These are phyloP conservation scores for Ilyonectria mors-panacis DNA, from an alignment of 2,329 filamentous ascomycete genomes.

Conservation along the genomic window DNA sequence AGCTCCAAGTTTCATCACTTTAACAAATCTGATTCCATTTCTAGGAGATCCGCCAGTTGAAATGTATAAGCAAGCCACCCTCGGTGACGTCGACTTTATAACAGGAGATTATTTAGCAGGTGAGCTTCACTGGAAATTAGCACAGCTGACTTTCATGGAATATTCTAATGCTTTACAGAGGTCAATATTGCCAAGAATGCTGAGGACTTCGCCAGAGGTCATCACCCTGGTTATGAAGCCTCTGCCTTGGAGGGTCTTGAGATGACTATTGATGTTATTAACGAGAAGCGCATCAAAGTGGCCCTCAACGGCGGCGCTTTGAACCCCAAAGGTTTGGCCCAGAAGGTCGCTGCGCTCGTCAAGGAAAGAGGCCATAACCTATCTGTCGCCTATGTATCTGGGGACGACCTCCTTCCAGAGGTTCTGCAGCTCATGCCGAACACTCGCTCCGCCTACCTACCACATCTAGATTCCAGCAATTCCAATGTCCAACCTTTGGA, in stretches of 20 bases:
- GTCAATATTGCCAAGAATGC: slow-evolving; percentile 47
- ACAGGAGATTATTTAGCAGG: slow-evolving; percentile 68
- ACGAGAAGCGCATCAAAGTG: slow-evolving; percentile 66
- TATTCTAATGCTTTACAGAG: slow-evolving; percentile 33
- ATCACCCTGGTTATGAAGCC: slow-evolving; percentile 40
- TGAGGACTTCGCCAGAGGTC: slow-evolving; percentile 19
- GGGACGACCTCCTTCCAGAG: slow-evolving; percentile 53
- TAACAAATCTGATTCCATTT: background rate
- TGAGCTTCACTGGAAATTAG: slow-evolving; percentile 31
- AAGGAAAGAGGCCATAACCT: slow-evolving; percentile 47
- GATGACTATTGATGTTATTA: slow-evolving; percentile 51
- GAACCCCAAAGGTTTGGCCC: slow-evolving; percentile 66
- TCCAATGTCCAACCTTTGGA: slow-evolving; percentile 35
- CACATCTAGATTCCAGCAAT: slow-evolving; percentile 47
- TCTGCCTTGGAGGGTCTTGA: slow-evolving; percentile 44
- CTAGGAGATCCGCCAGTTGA: slow-evolving; percentile 32
- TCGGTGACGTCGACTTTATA: slow-evolving; percentile 62
- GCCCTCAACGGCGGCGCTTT: slow-evolving; percentile 70
- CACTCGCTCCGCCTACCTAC: slow-evolving; percentile 13
- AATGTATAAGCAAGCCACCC: slow-evolving; percentile 50
- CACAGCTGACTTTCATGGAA: background rate
- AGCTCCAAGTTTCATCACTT: background rate
- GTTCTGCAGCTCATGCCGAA: background rate
- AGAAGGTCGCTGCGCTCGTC: slow-evolving; percentile 46
- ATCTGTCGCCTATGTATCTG: slow-evolving; percentile 56